phyloP scores from a whole-genome alignment of 345 rosid genomes.

The Adansonia digitata region DNA sequence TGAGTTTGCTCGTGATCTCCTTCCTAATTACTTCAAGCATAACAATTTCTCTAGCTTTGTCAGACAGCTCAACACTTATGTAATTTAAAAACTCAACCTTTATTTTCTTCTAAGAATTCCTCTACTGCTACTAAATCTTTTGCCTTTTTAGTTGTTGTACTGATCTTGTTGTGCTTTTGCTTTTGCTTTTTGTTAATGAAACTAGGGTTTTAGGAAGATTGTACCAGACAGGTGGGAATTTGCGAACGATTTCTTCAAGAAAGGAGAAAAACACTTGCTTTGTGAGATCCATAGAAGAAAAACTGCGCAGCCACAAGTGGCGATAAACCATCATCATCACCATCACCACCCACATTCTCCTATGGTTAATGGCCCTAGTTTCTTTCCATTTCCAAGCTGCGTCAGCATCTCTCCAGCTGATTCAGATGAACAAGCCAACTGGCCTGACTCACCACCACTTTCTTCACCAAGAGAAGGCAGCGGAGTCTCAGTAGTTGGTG shows the following conservation, averaged over 20 bases:
- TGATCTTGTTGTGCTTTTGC: conserved; percentile 12
- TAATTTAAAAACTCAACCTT: neutral
- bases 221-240: no score
- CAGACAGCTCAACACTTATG: no score
- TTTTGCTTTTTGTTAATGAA: neutral
- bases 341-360: conserved; percentile 45
- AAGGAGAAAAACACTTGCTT: no score
- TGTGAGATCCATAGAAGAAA: conserved; percentile 90
- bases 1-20: no score
- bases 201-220: no score
- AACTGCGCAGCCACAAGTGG: conserved; percentile 65
- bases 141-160: neutral
- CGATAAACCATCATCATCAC: conserved; percentile 35
- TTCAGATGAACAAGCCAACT: conserved; percentile 48
- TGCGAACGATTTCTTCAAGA: no score
- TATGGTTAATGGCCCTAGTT: conserved; percentile 35
- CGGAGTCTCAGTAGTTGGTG: conserved; percentile 9
- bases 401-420: conserved; percentile 51
- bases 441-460: conserved; percentile 64
- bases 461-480: no score
- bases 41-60: no score
- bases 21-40: no score
- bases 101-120: no score
- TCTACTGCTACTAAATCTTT: neutral
- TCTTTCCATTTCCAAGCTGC: conserved; percentile 53